A percentile compares a stretch with the other conserved stretches of the same genome.
Evolutionary conservation across 2,329 filamentous ascomycete genomes (phyloP).

Genomic region (Ambrosiella cleistominuta): DNA sequence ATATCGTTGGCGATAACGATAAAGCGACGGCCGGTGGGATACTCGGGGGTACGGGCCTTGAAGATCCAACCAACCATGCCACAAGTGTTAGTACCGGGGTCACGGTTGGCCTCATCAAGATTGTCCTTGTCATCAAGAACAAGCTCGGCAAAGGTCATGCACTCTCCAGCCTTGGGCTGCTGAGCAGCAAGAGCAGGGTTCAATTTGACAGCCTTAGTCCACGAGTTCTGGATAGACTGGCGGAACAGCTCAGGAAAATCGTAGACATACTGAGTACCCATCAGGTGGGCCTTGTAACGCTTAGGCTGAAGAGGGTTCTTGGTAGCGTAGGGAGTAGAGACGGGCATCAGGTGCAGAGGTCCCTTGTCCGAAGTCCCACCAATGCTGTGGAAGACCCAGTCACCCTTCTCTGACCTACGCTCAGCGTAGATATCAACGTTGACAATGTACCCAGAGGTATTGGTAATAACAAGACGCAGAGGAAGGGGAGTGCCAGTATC

Average conservation of each 20-base stretch:
- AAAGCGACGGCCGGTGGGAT: slow-evolving; percentile 79
- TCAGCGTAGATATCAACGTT: slow-evolving; percentile 96
- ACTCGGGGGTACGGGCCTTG: slow-evolving; percentile 87
- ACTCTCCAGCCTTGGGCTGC: slow-evolving; percentile 73
- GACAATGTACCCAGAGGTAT: slow-evolving; percentile 95
- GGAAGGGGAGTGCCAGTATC: slow-evolving; percentile 68
- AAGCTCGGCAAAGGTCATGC: slow-evolving; percentile 84
- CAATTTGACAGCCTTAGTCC: slow-evolving; percentile 58
- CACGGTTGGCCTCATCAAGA: slow-evolving; percentile 79
- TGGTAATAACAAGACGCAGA: slow-evolving; percentile 88
- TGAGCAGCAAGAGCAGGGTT: slow-evolving; percentile 59
- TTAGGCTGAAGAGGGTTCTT: slow-evolving; percentile 99
- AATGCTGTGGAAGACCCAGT: slow-evolving; percentile 97
- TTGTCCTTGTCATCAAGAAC: slow-evolving; percentile 89
- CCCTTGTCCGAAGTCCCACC: slow-evolving; percentile 90
- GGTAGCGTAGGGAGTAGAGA: slow-evolving; percentile 83
- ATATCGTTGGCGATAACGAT: slow-evolving; percentile 98
- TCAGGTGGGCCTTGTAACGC: slow-evolving; percentile 96
- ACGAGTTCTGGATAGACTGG: slow-evolving; percentile 91
- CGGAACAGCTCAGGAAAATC: slow-evolving; percentile 99
- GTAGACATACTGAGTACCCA: slow-evolving; percentile 98
- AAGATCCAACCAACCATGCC: slow-evolving; percentile 99
- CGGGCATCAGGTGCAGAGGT: slow-evolving; percentile 80
- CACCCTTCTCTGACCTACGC: slow-evolving; percentile 92
- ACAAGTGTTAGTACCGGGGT: slow-evolving; percentile 85